A percentile compares a stretch with the other conserved stretches of the same genome.
These are phyloP conservation scores for Eimeria necatrix DNA, from an alignment of 169 alveolate species.

Conservation along the genomic window DNA sequence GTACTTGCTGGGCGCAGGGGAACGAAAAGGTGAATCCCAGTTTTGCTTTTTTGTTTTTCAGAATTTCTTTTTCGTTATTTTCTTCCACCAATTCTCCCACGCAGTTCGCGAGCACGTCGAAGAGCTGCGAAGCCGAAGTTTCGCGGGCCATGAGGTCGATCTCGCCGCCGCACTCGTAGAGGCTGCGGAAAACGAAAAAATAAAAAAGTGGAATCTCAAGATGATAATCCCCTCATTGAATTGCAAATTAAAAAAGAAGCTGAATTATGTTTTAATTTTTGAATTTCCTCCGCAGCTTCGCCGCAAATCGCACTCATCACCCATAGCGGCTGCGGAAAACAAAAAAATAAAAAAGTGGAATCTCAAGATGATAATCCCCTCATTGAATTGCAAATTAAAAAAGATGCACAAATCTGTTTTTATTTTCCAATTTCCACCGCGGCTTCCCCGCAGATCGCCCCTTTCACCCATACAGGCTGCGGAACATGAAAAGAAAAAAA, in stretches of 20 bases:
- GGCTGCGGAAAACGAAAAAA: not conserved
- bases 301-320: conserved; percentile 9
- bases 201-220: not conserved
- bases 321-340: too few relatives aligned
- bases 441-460: not conserved
- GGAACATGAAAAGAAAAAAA: too few relatives aligned
- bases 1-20: conserved; percentile 85
- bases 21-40: conserved; percentile 93
- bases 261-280: not conserved
- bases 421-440: not conserved
- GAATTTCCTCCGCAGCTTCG: not conserved
- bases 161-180: conserved; percentile 4
- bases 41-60: conserved; percentile 78
- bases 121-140: conserved; percentile 90
- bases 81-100: conserved; percentile 85
- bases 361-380: too few relatives aligned
- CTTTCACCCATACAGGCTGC: too few relatives aligned
- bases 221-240: not conserved
- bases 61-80: conserved; percentile 83
- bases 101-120: conserved; percentile 89
- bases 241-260: not conserved
- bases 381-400: not conserved
- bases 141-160: conserved; percentile 89
- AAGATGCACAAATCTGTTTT: not conserved
- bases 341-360: too few relatives aligned